Conservation (phyloP, 345 rosid species). For the Melaleuca quinquenervia region DNA sequence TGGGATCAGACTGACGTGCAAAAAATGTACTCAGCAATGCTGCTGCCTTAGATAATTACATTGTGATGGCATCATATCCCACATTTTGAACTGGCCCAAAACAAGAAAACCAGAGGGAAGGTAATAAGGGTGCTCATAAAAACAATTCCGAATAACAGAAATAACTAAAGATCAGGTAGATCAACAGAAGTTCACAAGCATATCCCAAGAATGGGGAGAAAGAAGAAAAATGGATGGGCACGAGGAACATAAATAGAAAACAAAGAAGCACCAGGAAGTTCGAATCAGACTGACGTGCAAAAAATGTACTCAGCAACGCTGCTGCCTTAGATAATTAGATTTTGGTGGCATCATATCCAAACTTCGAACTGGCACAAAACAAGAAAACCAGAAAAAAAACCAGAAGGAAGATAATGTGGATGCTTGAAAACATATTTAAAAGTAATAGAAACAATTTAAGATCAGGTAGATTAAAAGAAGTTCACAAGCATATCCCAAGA, state of each 20-base stretch:
- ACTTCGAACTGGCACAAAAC: not conserved
- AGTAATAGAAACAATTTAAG: not conserved
- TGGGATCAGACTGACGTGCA: conserved; percentile 68
- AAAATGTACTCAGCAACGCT: conserved; percentile 30
- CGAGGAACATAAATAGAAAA: not conserved
- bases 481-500: not conserved
- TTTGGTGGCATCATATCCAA: conserved; percentile 37
- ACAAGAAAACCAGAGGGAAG: not conserved
- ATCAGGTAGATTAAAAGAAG: not conserved
- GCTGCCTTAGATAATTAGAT: conserved; percentile 20
- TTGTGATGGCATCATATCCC: conserved; percentile 39
- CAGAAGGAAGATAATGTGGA: not conserved
- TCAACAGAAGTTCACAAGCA: too few relatives aligned
- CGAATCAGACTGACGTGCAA: conserved; percentile 71
- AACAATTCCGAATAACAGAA: not conserved
- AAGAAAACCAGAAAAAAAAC: not conserved
- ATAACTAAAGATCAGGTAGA: not conserved
- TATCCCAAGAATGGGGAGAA: not conserved
- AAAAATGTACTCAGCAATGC: conserved; percentile 33
- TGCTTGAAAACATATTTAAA: too few relatives aligned
- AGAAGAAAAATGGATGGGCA: not conserved
- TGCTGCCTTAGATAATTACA: conserved; percentile 23
- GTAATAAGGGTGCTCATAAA: not conserved
- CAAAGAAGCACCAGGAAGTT: not conserved
- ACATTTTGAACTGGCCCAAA: not conserved